These are phyloP conservation scores for Penicillium expansum DNA, from an alignment of 2,329 filamentous ascomycete species.

Conservation along the genomic window DNA sequence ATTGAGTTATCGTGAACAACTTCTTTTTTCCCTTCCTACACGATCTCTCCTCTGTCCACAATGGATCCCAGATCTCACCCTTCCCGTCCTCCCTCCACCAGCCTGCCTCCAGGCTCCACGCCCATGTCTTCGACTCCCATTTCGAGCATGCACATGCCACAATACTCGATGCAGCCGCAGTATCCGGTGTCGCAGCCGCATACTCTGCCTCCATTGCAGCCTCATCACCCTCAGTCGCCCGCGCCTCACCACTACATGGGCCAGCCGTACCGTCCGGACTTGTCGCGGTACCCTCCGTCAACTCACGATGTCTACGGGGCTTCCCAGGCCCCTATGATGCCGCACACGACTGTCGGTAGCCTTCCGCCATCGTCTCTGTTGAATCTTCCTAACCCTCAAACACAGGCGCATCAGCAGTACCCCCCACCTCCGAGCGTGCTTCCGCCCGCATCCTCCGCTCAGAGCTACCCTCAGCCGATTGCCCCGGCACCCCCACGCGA, in stretches of 20 bases:
- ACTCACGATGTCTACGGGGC: constrained; percentile 45
- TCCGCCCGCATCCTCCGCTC: constrained; percentile 63
- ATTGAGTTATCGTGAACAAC: constrained; percentile 34
- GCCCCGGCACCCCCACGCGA: constrained; percentile 64
- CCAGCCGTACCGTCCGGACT: constrained; percentile 44
- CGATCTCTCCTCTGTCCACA: constrained; percentile 15
- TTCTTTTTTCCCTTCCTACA: constrained; percentile 12
- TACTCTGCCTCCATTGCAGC: constrained; percentile 48
- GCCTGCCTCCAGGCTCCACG: constrained; percentile 45
- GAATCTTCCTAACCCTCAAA: constrained; percentile 40
- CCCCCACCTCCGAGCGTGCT: constrained; percentile 55
- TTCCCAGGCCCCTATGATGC: constrained; percentile 43
- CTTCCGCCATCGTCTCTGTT: constrained; percentile 45
- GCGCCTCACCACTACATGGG: constrained; percentile 42
- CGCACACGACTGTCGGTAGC: constrained; percentile 43
- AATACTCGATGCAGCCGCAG: constrained; percentile 48
- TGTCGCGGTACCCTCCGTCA: constrained; percentile 44
- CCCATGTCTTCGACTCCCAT: constrained; percentile 45
- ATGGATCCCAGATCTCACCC: constrained; percentile 47
- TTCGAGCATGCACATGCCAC: constrained; percentile 48
- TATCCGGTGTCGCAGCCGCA: constrained; percentile 45
- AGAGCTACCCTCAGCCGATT: constrained; percentile 72
- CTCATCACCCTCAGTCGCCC: constrained; percentile 46
- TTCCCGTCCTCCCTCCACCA: constrained; percentile 46
- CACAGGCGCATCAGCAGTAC: constrained; percentile 40